These are phyloP conservation scores for Piper betle DNA, from an alignment of 164 flowering plant genomes.

Conservation along the genomic window DNA sequence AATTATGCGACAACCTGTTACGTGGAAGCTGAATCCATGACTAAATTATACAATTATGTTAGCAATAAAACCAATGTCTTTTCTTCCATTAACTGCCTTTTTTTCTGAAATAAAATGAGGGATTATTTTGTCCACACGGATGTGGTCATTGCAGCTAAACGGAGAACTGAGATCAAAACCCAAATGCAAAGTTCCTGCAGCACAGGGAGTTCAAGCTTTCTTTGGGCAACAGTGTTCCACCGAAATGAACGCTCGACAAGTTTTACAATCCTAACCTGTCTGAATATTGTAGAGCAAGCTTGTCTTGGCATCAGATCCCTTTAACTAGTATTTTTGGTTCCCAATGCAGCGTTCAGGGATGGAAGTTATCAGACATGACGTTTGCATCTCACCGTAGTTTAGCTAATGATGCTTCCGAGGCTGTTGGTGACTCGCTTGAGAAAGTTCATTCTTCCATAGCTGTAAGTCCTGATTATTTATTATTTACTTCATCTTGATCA, in stretches of 20 bases:
- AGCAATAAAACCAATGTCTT: neutral
- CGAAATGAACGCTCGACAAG: neutral
- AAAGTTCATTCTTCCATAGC: constrained; percentile 53
- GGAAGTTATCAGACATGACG: constrained; percentile 89
- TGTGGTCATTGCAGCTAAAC: neutral
- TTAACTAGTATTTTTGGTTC: neutral
- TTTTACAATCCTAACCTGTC: no score
- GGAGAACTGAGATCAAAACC: neutral
- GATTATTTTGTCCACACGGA: neutral
- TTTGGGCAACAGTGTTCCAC: no score
- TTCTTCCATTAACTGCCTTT: neutral
- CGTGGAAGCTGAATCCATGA: no score
- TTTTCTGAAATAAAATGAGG: neutral
- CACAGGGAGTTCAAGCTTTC: no score
- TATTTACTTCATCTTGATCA: no score
- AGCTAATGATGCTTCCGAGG: constrained; percentile 55
- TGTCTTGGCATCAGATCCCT: neutral
- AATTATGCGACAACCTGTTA: no score
- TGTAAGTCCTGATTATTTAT: constrained; percentile 24
- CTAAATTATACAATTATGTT: no score
- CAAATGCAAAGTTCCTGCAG: no score
- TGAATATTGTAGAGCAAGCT: neutral
- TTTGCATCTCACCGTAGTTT: constrained; percentile 83
- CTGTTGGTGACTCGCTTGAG: constrained; percentile 65
- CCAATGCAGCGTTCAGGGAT: constrained; percentile 50